Evolutionary conservation across 2,329 filamentous ascomycete species (phyloP).

Genomic region (Diaporthe destruens): DNA sequence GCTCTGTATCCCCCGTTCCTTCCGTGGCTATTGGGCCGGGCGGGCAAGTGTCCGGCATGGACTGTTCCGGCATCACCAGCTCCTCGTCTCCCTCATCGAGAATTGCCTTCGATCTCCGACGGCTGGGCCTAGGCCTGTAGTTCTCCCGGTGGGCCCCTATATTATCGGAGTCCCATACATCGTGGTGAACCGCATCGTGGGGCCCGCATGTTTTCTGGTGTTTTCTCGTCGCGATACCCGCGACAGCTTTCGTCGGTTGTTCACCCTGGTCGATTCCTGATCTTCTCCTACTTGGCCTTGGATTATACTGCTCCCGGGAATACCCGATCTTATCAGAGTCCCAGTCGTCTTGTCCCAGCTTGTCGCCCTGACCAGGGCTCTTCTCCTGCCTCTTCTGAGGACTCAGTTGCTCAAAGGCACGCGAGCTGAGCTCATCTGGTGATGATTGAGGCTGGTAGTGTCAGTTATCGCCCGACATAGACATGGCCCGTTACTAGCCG

Average conservation of each 20-base stretch:
- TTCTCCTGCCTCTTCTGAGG: conserved; percentile 39
- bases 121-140: conserved; percentile 34
- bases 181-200: conserved; percentile 7
- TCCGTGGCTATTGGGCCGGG: neutral
- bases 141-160: conserved; percentile 26
- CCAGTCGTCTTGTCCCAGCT: conserved; percentile 38
- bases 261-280: conserved; percentile 37
- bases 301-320: conserved; percentile 31
- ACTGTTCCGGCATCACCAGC: neutral
- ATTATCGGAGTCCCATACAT: conserved; percentile 33
- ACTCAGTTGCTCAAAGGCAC: conserved; percentile 1
- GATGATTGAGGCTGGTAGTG: conserved; percentile 33
- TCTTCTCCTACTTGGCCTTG: conserved; percentile 42
- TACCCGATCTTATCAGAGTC: conserved; percentile 39
- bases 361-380: neutral
- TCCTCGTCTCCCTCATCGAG: conserved; percentile 21
- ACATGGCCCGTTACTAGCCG: neutral
- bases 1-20: neutral
- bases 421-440: conserved; percentile 38
- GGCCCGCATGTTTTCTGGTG: conserved; percentile 14
- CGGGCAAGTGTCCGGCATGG: conserved; percentile 40
- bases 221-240: neutral
- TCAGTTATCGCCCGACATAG: conserved; percentile 10
- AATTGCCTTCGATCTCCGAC: conserved; percentile 32
- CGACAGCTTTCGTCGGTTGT: conserved; percentile 7